These are phyloP conservation scores for Lichtheimia hyalospora DNA, from an alignment of 371 early-diverging fungal genomes.

Conservation along the genomic window DNA sequence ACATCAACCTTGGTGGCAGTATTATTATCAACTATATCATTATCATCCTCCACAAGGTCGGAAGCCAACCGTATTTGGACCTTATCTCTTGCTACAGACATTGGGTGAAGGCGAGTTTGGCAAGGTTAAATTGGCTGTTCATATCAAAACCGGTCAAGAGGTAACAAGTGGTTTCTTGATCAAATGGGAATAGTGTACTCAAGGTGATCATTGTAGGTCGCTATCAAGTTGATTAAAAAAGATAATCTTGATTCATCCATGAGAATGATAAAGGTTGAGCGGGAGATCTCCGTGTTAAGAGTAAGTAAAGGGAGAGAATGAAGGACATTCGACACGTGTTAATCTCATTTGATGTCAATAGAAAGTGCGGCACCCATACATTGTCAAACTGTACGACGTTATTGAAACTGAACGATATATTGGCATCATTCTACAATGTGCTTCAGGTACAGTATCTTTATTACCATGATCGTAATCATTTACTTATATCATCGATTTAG, in stretches of 20 bases:
- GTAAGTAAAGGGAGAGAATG: slow-evolving; percentile 36
- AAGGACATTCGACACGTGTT: neutral
- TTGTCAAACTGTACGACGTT: slow-evolving; percentile 93
- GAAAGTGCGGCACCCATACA: slow-evolving; percentile 85
- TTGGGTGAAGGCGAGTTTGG: slow-evolving; percentile 99
- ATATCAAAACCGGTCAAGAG: slow-evolving; percentile 89
- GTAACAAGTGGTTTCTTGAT: slow-evolving; percentile 45
- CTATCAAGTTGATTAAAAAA: slow-evolving; percentile 81
- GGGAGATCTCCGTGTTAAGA: slow-evolving; percentile 81
- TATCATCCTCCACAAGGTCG: slow-evolving; percentile 45
- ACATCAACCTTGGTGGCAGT: slow-evolving; percentile 44
- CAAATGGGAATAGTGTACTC: no score
- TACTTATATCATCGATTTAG: slow-evolving; percentile 14
- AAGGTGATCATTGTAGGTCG: slow-evolving; percentile 51
- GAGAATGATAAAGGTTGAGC: slow-evolving; percentile 76
- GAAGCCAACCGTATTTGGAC: slow-evolving; percentile 77
- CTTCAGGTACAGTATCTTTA: slow-evolving; percentile 61
- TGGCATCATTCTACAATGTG: slow-evolving; percentile 94
- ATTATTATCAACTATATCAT: slow-evolving; percentile 39
- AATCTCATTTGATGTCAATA: slow-evolving; percentile 25
- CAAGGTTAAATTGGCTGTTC: slow-evolving; percentile 96
- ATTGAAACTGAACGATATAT: slow-evolving; percentile 95
- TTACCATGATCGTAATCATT: neutral
- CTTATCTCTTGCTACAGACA: slow-evolving; percentile 92
- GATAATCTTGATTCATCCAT: slow-evolving; percentile 78